phyloP scores from a whole-genome alignment of 2,329 filamentous ascomycete species.

The Neofusicoccum cordaticola region DNA sequence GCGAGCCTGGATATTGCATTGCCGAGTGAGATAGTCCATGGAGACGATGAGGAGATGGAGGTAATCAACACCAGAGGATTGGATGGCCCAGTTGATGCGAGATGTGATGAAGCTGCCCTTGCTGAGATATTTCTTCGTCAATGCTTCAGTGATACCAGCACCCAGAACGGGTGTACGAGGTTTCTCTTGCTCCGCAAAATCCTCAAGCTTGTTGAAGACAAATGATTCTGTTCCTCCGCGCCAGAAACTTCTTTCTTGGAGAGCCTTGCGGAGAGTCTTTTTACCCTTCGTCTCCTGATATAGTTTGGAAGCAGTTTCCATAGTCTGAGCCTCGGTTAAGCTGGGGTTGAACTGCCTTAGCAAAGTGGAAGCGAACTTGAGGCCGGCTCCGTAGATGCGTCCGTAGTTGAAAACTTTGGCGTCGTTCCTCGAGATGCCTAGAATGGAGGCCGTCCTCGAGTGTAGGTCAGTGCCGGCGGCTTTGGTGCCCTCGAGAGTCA shows the following conservation, averaged over 20 bases:
- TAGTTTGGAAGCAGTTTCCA: conserved; percentile 70
- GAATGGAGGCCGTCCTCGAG: conserved; percentile 84
- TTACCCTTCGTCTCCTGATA: conserved; percentile 89
- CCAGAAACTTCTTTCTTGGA: conserved; percentile 82
- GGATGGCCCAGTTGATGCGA: conserved; percentile 98
- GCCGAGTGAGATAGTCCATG: conserved; percentile 90
- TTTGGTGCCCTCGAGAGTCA: conserved; percentile 97
- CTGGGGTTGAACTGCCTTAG: conserved; percentile 90
- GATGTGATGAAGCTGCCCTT: conserved; percentile 93
- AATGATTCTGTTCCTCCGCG: conserved; percentile 94
- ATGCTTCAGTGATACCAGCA: conserved; percentile 91
- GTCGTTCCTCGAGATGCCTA: conserved; percentile 91
- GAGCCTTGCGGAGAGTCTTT: conserved; percentile 70
- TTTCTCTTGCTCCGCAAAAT: conserved; percentile 91
- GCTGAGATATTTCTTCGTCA: conserved; percentile 83
- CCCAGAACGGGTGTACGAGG: conserved; percentile 89
- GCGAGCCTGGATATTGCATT: conserved; percentile 80
- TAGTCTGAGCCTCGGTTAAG: conserved; percentile 75
- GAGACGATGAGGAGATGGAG: conserved; percentile 86
- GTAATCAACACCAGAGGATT: conserved; percentile 96
- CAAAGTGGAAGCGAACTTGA: conserved; percentile 88
- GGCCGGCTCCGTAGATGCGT: conserved; percentile 94
- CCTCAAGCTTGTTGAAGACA: conserved; percentile 96
- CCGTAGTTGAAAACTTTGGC: conserved; percentile 99
- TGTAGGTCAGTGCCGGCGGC: conserved; percentile 90